Conservation (phyloP, 345 rosid species). For the Rhodamnia rubescens region DNA sequence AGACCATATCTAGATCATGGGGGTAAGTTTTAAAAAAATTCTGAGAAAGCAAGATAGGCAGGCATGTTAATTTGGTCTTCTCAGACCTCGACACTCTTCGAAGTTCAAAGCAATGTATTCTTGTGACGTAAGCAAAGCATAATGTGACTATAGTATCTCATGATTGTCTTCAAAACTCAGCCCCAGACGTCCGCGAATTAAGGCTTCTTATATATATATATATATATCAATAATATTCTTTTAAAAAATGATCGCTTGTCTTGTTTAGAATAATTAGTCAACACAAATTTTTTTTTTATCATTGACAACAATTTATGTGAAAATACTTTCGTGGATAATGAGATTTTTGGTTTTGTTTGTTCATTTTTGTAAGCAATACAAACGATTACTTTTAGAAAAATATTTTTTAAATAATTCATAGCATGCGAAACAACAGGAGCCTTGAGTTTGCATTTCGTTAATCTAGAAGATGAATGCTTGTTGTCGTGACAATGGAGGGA, state of each 20-base stretch:
- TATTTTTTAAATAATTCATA: no score
- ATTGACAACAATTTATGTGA: no score
- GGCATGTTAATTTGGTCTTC: not conserved
- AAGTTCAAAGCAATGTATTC: not conserved
- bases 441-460: not conserved
- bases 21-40: not conserved
- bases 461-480: not conserved
- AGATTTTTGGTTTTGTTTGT: no score
- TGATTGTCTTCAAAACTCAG: not conserved
- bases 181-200: not conserved
- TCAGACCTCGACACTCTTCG: not conserved
- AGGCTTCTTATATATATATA: no score
- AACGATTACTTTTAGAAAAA: no score
- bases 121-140: slow-evolving; percentile 12
- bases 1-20: not conserved
- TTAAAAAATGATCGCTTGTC: no score
- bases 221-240: no score
- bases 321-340: no score
- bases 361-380: no score
- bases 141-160: not conserved
- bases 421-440: no score
- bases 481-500: not conserved
- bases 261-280: no score
- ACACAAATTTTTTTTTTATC: no score
- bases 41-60: not conserved